These are phyloP conservation scores for Tripterygium wilfordii DNA, from an alignment of 177 flowering plant species.

Conservation along the genomic window DNA sequence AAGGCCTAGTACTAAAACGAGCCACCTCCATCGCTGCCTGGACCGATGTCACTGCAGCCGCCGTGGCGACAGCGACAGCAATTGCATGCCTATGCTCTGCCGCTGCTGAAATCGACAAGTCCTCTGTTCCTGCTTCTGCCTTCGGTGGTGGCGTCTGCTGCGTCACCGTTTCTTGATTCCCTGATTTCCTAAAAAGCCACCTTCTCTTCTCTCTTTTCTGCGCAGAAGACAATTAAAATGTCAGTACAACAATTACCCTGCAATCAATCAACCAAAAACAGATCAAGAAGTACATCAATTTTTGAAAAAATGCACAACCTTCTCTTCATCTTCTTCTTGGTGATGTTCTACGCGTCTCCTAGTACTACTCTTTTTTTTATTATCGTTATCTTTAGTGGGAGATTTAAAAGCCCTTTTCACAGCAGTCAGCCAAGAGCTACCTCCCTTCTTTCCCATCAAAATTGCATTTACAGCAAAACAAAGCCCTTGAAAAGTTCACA, in stretches of 20 bases:
- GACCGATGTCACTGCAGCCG: constrained; percentile 74
- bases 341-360: constrained; percentile 44
- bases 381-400: constrained; percentile 54
- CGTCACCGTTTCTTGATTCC: constrained; percentile 17
- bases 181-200: constrained; percentile 68
- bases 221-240: constrained; percentile 5
- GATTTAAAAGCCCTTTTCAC: constrained; percentile 84
- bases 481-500: no score
- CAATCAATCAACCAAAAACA: neutral
- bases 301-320: constrained; percentile 29
- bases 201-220: constrained; percentile 78
- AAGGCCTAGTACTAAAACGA: constrained; percentile 50
- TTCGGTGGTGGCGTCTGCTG: constrained; percentile 16
- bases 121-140: constrained; percentile 10
- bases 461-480: neutral
- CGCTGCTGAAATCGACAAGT: neutral
- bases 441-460: constrained; percentile 72
- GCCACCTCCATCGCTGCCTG: constrained; percentile 71
- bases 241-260: neutral
- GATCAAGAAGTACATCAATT: no score
- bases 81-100: constrained; percentile 57
- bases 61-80: constrained; percentile 64
- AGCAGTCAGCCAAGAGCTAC: constrained; percentile 69
- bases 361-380: constrained; percentile 28
- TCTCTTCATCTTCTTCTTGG: constrained; percentile 51